Conservation (phyloP, 2,329 filamentous ascomycete genomes). For the Fusarium pseudocircinatum region DNA sequence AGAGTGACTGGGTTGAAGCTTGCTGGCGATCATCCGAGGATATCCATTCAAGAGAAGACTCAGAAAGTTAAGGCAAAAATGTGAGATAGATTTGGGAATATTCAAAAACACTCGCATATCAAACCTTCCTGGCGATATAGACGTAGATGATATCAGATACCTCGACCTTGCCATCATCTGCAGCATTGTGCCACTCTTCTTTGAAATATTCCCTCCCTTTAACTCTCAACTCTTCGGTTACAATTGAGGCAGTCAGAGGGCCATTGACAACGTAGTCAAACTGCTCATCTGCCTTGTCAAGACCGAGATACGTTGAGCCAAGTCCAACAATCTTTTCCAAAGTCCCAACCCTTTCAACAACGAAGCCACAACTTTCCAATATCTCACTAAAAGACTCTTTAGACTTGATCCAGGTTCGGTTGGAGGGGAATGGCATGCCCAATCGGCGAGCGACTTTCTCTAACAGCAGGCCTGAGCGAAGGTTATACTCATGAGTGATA, state of each 20-base stretch:
- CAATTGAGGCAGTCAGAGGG: slow-evolving; percentile 28
- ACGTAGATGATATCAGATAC: slow-evolving; percentile 44
- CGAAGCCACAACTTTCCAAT: slow-evolving; percentile 42
- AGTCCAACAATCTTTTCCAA: slow-evolving; percentile 43
- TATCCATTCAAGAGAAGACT: slow-evolving; percentile 55
- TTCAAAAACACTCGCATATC: not conserved
- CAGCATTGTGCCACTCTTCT: slow-evolving; percentile 45
- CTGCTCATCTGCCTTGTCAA: slow-evolving; percentile 43
- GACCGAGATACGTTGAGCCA: slow-evolving; percentile 32
- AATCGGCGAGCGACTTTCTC: slow-evolving; percentile 42
- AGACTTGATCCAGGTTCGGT: slow-evolving; percentile 45
- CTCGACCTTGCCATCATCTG: slow-evolving; percentile 45
- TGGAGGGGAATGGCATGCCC: slow-evolving; percentile 42
- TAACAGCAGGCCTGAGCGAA: slow-evolving; percentile 39
- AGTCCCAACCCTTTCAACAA: slow-evolving; percentile 38
- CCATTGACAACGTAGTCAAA: slow-evolving; percentile 42
- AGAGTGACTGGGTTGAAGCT: slow-evolving; percentile 74
- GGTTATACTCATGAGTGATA: slow-evolving; percentile 46
- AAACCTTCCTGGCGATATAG: slow-evolving; percentile 43
- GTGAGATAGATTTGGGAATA: slow-evolving; percentile 3
- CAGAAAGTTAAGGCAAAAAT: slow-evolving; percentile 55
- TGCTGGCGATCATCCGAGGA: slow-evolving; percentile 63
- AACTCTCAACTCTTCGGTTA: slow-evolving; percentile 35
- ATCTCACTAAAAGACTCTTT: slow-evolving; percentile 42
- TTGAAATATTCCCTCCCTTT: slow-evolving; percentile 42